Conservation (phyloP, 2,329 filamentous ascomycete genomes). For the Fusarium subglutinans region DNA sequence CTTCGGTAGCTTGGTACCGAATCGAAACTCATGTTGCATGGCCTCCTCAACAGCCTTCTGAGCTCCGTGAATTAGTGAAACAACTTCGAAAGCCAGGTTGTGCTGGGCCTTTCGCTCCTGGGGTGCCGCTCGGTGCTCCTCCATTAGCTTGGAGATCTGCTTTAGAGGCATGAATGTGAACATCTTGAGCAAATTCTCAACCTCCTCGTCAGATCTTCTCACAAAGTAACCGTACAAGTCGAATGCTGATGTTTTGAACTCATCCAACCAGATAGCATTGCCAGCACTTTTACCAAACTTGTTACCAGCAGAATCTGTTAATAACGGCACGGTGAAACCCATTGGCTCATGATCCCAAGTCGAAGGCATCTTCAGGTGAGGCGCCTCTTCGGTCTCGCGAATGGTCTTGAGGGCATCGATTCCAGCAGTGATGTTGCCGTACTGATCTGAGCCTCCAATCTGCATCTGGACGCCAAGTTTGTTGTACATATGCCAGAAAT, state of each 20-base stretch:
- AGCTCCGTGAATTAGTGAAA: slow-evolving; percentile 80
- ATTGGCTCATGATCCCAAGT: slow-evolving; percentile 68
- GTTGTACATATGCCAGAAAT: slow-evolving; percentile 89
- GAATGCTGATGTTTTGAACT: slow-evolving; percentile 80
- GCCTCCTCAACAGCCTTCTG: slow-evolving; percentile 71
- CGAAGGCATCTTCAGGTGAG: slow-evolving; percentile 50
- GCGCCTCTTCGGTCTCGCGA: slow-evolving; percentile 64
- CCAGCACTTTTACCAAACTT: slow-evolving; percentile 97
- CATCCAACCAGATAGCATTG: slow-evolving; percentile 93
- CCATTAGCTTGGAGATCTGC: slow-evolving; percentile 74
- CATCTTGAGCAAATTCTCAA: slow-evolving; percentile 83
- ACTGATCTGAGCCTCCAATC: slow-evolving; percentile 95
- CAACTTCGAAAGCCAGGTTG: slow-evolving; percentile 80
- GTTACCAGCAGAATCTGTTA: slow-evolving; percentile 84
- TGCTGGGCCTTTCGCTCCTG: slow-evolving; percentile 84
- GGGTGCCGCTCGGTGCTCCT: slow-evolving; percentile 72
- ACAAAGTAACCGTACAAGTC: slow-evolving; percentile 94
- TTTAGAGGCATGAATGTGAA: slow-evolving; percentile 86
- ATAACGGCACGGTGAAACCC: slow-evolving; percentile 89
- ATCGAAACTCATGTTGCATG: slow-evolving; percentile 60
- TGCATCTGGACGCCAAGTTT: slow-evolving; percentile 79
- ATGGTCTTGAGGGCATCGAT: slow-evolving; percentile 85
- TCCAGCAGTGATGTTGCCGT: slow-evolving; percentile 92
- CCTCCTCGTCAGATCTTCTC: slow-evolving; percentile 80
- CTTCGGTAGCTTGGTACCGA: slow-evolving; percentile 49